Evolutionary conservation across 2,329 filamentous ascomycete species (phyloP), one percentile per base, ranked within the genome.

Genomic region (Sclerotinia spermophila): DNA sequence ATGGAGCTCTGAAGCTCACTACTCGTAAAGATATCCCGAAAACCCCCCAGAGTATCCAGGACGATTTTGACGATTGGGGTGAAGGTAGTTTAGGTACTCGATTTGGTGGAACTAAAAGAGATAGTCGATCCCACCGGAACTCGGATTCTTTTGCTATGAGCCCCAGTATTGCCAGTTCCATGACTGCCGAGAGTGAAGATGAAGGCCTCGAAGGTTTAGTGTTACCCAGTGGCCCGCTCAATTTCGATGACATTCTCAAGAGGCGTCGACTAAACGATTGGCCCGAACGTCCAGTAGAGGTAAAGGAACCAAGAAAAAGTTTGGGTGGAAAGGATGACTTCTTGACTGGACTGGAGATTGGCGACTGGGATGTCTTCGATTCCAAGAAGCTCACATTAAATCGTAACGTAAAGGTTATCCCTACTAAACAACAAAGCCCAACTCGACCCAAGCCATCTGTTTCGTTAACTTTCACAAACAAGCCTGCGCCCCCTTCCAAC

Each of bases 81-180:
- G 96, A 98, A 81, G 94, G 94, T 69, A 97, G 94, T 79, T 85
- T 97, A 71, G 94, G 95, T 53, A 97, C 95, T 59, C 88, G 95
- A 71, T 95, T 94, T 81, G 94, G 92, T 53, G 95, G 95, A 59
- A 97, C 93, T 21, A 87, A 89, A 74, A 89, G 93, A 76, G 93
- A 95, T 77, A 87, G 86, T n/a, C 89, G 88, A 55, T 94, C 93
- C 64, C 89, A 90, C 77, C 89, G 93, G 77, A 96, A 93, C 82
- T 97, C 94, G 1, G 95, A 93, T 27, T 89, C 91, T 48, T 97
- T 94, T 53, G 92, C 93, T 40, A 86, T 97, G 80, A 98, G 95
- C 78, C 95, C 96, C 21, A 98, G 94, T 79, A 87, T 97, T 70
- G 92, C 94, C 30, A 98, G 95, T 80, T 96, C 92, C 74, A 89